These are phyloP conservation scores for Phaffia australis DNA, from an alignment of 768 basidiomycete species.

Conservation along the genomic window DNA sequence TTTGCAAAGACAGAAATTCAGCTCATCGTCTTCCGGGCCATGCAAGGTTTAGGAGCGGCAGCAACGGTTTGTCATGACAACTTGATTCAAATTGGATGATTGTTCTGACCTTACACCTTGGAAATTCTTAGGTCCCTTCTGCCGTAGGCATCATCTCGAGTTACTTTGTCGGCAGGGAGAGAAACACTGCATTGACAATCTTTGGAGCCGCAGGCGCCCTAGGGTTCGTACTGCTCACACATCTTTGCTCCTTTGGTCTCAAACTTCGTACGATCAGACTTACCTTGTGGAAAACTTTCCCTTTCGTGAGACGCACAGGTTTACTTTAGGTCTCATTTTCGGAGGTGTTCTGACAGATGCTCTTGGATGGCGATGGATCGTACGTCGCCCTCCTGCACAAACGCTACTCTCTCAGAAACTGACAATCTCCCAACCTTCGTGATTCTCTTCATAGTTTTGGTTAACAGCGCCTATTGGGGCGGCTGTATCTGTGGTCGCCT, in stretches of 20 bases:
- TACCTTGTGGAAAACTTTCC: no score
- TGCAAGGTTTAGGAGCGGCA: constrained; percentile 27
- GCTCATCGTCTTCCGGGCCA: constrained; percentile 8
- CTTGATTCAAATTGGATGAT: not conserved
- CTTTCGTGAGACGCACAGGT: not conserved
- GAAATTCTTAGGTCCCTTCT: constrained; percentile 4
- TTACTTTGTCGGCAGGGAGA: constrained; percentile 23
- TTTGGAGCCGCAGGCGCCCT: constrained; percentile 25
- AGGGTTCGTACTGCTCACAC: constrained; percentile 22
- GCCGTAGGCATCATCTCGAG: constrained; percentile 26
- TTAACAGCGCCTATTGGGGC: constrained; percentile 11
- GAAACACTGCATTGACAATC: constrained; percentile 18
- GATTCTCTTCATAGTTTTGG: constrained; percentile 3
- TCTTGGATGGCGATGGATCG: constrained; percentile 14
- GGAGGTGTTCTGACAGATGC: constrained; percentile 16
- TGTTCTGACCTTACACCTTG: not conserved
- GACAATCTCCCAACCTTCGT: not conserved
- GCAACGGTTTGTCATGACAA: constrained; percentile 9
- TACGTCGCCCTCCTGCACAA: not conserved
- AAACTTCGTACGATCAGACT: no score
- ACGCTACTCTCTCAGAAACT: not conserved
- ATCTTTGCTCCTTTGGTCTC: not conserved
- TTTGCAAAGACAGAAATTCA: constrained; percentile 9
- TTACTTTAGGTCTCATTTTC: constrained; percentile 14
- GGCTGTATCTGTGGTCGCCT: constrained; percentile 11